A percentile compares a stretch with the other conserved stretches of the same genome.
Conservation (phyloP, 257 asterid species). For the Przewalskia tangutica region DNA sequence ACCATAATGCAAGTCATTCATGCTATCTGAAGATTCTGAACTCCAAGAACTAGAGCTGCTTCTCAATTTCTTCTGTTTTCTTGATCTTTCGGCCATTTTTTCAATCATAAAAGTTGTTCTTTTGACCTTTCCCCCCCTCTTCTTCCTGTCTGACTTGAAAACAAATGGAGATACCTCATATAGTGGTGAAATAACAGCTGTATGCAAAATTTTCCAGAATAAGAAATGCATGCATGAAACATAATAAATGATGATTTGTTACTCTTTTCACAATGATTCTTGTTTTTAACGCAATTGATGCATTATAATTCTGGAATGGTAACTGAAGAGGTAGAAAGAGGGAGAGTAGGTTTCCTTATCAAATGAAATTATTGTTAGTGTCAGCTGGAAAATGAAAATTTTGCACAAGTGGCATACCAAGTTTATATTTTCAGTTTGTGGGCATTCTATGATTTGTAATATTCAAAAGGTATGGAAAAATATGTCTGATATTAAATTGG, state of each 20-base stretch:
- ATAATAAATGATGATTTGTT: constrained; percentile 1
- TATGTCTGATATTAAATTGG: neutral
- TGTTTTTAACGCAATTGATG: neutral
- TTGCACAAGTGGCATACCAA: neutral
- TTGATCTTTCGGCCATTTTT: constrained; percentile 6
- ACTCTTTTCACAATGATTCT: neutral
- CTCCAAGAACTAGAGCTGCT: neutral
- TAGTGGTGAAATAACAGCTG: neutral
- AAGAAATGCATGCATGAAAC: constrained; percentile 3
- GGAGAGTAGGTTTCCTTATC: neutral
- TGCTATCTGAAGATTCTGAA: neutral
- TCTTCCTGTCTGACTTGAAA: neutral
- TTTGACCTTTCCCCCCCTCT: neutral
- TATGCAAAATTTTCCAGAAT: neutral
- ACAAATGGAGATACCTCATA: neutral
- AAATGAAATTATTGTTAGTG: neutral
- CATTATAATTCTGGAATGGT: neutral
- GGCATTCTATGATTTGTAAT: neutral
- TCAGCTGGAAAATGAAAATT: neutral
- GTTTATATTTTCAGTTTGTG: neutral
- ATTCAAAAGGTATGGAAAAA: neutral
- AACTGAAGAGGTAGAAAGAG: neutral
- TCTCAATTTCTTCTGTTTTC: neutral
- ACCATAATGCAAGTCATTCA: neutral
- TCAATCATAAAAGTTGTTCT: neutral